These are phyloP conservation scores for Helminthosporium solani DNA, from an alignment of 2,329 filamentous ascomycete species.

Conservation along the genomic window DNA sequence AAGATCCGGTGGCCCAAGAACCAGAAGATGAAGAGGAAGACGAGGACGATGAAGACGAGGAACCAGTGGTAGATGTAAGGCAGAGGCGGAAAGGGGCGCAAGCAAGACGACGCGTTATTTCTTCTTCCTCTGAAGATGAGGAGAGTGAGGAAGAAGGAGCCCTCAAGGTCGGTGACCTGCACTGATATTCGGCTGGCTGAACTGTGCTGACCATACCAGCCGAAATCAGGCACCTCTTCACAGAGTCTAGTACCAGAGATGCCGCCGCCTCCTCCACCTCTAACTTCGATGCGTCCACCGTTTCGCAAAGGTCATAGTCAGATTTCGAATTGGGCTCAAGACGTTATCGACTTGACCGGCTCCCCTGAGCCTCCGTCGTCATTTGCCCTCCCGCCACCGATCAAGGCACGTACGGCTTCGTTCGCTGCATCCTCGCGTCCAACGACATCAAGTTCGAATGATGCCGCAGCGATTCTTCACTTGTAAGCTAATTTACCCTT, in stretches of 20 bases:
- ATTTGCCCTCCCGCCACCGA: slow-evolving; percentile 20
- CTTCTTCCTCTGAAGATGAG: slow-evolving; percentile 17
- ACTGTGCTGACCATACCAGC: background rate
- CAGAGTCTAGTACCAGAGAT: slow-evolving; percentile 4
- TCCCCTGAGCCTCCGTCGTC: slow-evolving; percentile 26
- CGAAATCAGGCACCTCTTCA: background rate
- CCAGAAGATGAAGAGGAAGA: slow-evolving; percentile 6
- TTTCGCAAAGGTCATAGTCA: slow-evolving; percentile 28
- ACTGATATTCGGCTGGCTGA: background rate
- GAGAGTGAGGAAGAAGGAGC: slow-evolving; percentile 4
- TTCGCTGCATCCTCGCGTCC: slow-evolving; percentile 31
- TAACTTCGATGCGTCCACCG: slow-evolving; percentile 24
- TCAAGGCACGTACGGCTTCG: slow-evolving; percentile 23
- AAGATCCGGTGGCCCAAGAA: slow-evolving; percentile 7
- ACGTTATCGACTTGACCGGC: slow-evolving; percentile 35
- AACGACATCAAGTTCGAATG: slow-evolving; percentile 30
- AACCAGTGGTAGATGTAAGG: slow-evolving; percentile 24
- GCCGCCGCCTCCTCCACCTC: slow-evolving; percentile 10
- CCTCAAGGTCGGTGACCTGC: background rate
- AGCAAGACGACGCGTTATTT: slow-evolving; percentile 14
- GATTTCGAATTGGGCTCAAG: slow-evolving; percentile 33
- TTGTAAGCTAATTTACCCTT: slow-evolving; percentile 23
- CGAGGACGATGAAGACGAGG: slow-evolving; percentile 29
- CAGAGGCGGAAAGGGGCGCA: slow-evolving; percentile 17
- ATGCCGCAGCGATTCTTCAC: slow-evolving; percentile 29